Percentiles rank a stretch among this genome's conserved stretches.
phyloP scores from a whole-genome alignment of 2,329 filamentous ascomycete species.

The Talaromyces piceae region DNA sequence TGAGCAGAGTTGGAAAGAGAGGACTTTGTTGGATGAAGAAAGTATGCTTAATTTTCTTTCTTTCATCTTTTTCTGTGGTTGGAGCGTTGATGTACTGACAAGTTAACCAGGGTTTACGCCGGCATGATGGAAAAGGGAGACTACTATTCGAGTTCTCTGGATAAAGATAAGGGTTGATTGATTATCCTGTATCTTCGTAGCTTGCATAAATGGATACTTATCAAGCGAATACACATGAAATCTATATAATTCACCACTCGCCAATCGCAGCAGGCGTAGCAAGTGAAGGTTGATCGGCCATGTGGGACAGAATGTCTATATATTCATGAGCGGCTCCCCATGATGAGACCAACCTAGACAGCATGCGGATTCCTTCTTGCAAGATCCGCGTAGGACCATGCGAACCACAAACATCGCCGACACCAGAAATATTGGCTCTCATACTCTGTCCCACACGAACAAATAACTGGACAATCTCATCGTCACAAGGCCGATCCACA shows the following conservation, averaged over 20 bases:
- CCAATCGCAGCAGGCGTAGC: not conserved
- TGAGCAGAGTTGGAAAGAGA: slow-evolving; percentile 69
- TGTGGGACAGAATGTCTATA: slow-evolving; percentile 21
- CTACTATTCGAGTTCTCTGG: not conserved
- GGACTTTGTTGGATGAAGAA: slow-evolving; percentile 74
- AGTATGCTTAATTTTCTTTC: slow-evolving; percentile 20
- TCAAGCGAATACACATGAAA: not conserved
- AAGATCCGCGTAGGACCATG: slow-evolving; percentile 33
- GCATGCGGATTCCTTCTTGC: slow-evolving; percentile 30
- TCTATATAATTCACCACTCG: not conserved
- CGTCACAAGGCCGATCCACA: slow-evolving; percentile 50
- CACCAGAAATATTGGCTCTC: slow-evolving; percentile 45
- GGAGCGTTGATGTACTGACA: not conserved
- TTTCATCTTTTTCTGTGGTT: not conserved
- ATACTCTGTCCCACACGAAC: slow-evolving; percentile 45
- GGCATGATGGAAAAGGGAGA: not conserved
- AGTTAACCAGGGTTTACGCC: slow-evolving; percentile 3
- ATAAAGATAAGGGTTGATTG: not conserved
- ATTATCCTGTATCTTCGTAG: too few relatives aligned
- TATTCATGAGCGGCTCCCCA: slow-evolving; percentile 32
- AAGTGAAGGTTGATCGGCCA: slow-evolving; percentile 1
- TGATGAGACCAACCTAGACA: slow-evolving; percentile 23
- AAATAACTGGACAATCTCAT: slow-evolving; percentile 52
- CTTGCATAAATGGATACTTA: too few relatives aligned
- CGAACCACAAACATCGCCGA: slow-evolving; percentile 43